phyloP scores from a whole-genome alignment of 2,329 filamentous ascomycete species.

The Diaporthe humulicola region DNA sequence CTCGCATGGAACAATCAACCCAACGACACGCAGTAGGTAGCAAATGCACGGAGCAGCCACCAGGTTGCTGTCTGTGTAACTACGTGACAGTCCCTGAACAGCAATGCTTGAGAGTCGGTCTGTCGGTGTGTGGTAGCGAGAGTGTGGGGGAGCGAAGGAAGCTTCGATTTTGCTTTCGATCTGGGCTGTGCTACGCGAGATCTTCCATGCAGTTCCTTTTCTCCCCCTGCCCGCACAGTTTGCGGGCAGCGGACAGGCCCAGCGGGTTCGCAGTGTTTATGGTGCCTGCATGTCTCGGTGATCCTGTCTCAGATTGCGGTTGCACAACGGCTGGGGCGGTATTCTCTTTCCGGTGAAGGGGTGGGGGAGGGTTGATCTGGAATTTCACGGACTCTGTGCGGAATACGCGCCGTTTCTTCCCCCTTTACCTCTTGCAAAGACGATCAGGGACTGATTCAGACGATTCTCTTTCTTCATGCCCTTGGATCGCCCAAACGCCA shows the following conservation, averaged over 20 bases:
- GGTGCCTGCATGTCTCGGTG: constrained; percentile 31
- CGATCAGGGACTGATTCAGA: constrained; percentile 28
- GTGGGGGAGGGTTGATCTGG: not conserved
- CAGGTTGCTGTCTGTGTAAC: not conserved
- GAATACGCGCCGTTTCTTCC: constrained; percentile 24
- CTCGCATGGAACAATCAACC: not conserved
- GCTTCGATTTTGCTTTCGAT: constrained; percentile 23
- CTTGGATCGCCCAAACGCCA: not conserved
- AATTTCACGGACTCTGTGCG: constrained; percentile 16
- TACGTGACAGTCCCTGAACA: not conserved
- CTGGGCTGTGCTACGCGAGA: constrained; percentile 25
- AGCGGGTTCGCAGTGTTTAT: constrained; percentile 1
- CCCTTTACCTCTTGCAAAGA: not conserved
- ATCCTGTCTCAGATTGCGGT: constrained; percentile 26
- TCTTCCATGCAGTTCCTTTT: constrained; percentile 14
- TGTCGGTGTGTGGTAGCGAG: not conserved
- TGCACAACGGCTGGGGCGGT: constrained; percentile 33
- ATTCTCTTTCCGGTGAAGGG: constrained; percentile 33
- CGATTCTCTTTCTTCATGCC: not conserved
- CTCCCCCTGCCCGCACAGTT: not conserved
- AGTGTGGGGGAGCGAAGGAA: not conserved
- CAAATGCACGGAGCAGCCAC: not conserved
- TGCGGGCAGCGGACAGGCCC: not conserved
- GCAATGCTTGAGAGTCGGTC: constrained; percentile 6
- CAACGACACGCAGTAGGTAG: not conserved